Conservation (phyloP, 495 filamentous ascomycete genomes). For the Glutinoglossum americanum region DNA sequence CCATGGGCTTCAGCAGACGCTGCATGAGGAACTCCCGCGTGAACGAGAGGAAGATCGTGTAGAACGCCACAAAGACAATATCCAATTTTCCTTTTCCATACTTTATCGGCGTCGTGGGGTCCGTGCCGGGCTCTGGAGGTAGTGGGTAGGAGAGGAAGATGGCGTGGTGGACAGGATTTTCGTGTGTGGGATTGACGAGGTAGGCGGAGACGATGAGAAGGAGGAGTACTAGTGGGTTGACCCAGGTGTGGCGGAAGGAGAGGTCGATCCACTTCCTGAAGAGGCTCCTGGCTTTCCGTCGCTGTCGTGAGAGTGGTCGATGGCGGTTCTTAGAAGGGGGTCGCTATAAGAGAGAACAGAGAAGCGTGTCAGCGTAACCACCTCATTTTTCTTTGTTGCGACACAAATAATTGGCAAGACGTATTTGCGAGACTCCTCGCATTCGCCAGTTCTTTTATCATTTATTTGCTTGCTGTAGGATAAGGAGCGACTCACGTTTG, state of each 20-base stretch:
- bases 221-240: slow-evolving; percentile 55
- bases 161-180: slow-evolving; percentile 67
- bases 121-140: slow-evolving; percentile 23
- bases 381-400: not conserved
- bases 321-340: not conserved
- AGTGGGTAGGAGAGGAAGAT: slow-evolving; percentile 88
- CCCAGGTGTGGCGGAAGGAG: slow-evolving; percentile 21
- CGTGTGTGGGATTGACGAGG: slow-evolving; percentile 52
- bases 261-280: slow-evolving; percentile 17
- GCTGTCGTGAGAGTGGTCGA: slow-evolving; percentile 4
- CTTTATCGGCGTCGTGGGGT: slow-evolving; percentile 34
- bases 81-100: slow-evolving; percentile 84
- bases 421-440: not conserved
- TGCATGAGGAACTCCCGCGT: slow-evolving; percentile 96
- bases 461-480: not conserved
- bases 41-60: slow-evolving; percentile 74
- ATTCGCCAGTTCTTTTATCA: not conserved
- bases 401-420: not conserved
- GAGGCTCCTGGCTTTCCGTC: slow-evolving; percentile 16
- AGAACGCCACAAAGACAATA: slow-evolving; percentile 73
- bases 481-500: slow-evolving; percentile 12
- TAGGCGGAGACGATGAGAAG: slow-evolving; percentile 42
- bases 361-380: not conserved
- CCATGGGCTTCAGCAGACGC: slow-evolving; percentile 62
- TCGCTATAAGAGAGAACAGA: not conserved